These are phyloP conservation scores for Spathaspora hagerdaliae DNA, from an alignment of 805 yeast species.

Conservation along the genomic window DNA sequence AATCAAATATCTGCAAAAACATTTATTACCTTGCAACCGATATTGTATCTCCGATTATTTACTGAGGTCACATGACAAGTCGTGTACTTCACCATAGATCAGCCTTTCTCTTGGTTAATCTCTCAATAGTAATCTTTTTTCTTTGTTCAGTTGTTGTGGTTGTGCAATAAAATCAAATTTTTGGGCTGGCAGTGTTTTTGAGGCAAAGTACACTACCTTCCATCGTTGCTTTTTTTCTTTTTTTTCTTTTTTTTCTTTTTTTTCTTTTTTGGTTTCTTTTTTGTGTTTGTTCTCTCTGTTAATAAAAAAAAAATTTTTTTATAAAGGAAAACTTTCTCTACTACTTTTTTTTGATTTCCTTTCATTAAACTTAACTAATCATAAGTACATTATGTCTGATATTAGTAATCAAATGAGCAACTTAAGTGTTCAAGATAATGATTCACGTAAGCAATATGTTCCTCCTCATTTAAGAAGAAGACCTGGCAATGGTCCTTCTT, in stretches of 20 bases:
- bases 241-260: slow-evolving; percentile 1
- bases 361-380: not conserved
- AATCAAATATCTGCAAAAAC: too few relatives aligned
- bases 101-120: too few relatives aligned
- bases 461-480: slow-evolving; percentile 51
- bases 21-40: too few relatives aligned
- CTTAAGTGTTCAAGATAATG: slow-evolving; percentile 44
- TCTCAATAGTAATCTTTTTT: too few relatives aligned
- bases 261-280: slow-evolving; percentile 1
- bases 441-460: slow-evolving; percentile 38
- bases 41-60: too few relatives aligned
- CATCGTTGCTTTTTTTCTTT: slow-evolving; percentile 2
- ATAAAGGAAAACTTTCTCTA: not conserved
- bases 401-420: slow-evolving; percentile 55
- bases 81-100: too few relatives aligned
- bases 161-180: too few relatives aligned
- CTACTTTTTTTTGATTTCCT: not conserved
- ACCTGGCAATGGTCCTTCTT: slow-evolving; percentile 12
- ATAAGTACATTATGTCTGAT: slow-evolving; percentile 45
- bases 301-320: slow-evolving; percentile 1
- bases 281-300: not conserved
- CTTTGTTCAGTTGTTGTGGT: too few relatives aligned
- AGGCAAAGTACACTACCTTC: not conserved
- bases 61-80: too few relatives aligned
- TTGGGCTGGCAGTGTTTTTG: not conserved